Evolutionary conservation across 768 basidiomycete species (phyloP), one percentile per base, ranked within the genome.

Genomic region (Cystofilobasidium macerans): DNA sequence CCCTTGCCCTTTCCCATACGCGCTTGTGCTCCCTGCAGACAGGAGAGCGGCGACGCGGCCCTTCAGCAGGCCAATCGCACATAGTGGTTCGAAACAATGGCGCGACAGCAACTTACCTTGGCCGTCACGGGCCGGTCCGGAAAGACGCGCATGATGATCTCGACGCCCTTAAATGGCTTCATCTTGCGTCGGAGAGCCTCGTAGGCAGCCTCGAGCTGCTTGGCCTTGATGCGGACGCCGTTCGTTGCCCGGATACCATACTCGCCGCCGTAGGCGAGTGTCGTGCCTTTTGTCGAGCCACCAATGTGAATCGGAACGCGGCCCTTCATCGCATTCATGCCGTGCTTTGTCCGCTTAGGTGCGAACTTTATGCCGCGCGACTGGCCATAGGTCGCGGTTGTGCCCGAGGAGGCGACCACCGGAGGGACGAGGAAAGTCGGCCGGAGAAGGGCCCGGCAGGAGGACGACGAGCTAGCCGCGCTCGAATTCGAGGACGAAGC

Each of bases 1-100:
- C 95, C 95, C 76, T 99, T 99, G 67, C 95, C 95, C 78, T 98
- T 98, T 59, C 95, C 95, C 95, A 98, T 97, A 81, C 95, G 87
- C 7, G 91, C 93, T 77, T 98, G 93, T 71, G 95, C 98, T 62
- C 95, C 94, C 65, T 67, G 38, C 45, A 59, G 57, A 2, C 28
- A 58, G 35, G 38, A n/a, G 40, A 42, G 33, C 26, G n/a, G 20
- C 28, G 22, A 58, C 22, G 22, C 32, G 30, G 32, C n/a, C n/a
- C n/a, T n/a, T n/a, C 32, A 12, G 20, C 22, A 22, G 4, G 18
- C 18, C 36, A 16, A 2, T 26, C 35, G 24, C 6, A 4, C 7
- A 12, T n/a, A 18, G 36, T 18, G 20, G 43, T 7, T 13, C n/a
- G 18, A 26, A 12, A 20, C 1, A 6, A 40, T 26, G 35, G 8